Evolutionary conservation across 1,284 basidiomycete species (phyloP).

Genomic region (Pseudozyma tsukubaensis): DNA sequence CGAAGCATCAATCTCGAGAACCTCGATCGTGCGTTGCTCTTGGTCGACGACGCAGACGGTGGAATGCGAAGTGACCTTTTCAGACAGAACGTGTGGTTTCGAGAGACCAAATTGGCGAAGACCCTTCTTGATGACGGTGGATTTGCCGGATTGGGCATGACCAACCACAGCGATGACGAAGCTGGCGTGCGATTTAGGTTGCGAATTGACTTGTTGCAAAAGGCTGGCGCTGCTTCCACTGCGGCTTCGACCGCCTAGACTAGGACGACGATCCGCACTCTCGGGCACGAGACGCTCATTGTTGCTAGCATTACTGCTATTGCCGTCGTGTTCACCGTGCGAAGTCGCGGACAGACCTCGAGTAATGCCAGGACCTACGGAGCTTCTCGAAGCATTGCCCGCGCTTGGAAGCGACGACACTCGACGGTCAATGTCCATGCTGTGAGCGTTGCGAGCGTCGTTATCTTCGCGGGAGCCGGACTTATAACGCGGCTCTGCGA

Average conservation of each 20-base stretch:
- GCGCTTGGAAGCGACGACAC: constrained; percentile 6
- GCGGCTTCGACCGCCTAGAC: constrained; percentile 48
- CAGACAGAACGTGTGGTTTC: constrained; percentile 57
- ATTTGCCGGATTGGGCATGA: constrained; percentile 57
- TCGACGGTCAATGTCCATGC: constrained; percentile 35
- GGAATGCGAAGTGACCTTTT: constrained; percentile 62
- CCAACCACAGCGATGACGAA: constrained; percentile 65
- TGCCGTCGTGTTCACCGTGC: constrained; percentile 11
- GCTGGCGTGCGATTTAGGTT: constrained; percentile 58
- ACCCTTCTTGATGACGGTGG: constrained; percentile 64
- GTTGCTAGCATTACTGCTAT: not conserved
- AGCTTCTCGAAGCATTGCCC: not conserved
- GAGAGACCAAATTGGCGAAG: constrained; percentile 62
- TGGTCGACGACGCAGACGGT: constrained; percentile 63
- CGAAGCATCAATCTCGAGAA: constrained; percentile 63
- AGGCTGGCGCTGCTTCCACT: constrained; percentile 62
- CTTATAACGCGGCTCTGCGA: constrained; percentile 39
- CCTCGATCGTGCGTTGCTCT: constrained; percentile 63
- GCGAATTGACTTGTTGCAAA: constrained; percentile 58
- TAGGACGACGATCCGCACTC: constrained; percentile 30
- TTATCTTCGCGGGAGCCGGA: constrained; percentile 12
- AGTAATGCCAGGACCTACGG: not conserved
- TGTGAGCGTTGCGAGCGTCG: constrained; percentile 29
- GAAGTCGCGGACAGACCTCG: constrained; percentile 16
- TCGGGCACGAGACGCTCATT: constrained; percentile 23